These are phyloP conservation scores for Leucocoprinus leucothites DNA, from an alignment of 768 basidiomycete genomes.

Conservation along the genomic window DNA sequence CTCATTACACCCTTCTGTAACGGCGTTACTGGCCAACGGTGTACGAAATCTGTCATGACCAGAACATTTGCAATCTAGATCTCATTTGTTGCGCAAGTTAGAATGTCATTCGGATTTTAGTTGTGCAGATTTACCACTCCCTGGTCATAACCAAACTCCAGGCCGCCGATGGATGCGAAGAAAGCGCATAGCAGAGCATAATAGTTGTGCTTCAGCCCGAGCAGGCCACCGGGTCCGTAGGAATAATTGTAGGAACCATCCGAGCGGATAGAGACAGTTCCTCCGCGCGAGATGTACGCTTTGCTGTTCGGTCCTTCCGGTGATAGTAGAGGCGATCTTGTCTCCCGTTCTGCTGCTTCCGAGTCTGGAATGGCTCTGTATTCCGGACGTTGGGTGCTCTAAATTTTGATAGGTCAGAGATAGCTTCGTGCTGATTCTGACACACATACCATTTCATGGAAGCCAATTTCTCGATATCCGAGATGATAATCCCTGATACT, in stretches of 20 bases:
- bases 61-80: slow-evolving; percentile 74
- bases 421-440: too few species aligned
- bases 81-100: not conserved
- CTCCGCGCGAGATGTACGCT: slow-evolving; percentile 12
- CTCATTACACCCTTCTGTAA: slow-evolving; percentile 79
- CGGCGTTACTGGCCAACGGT: slow-evolving; percentile 67
- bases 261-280: slow-evolving; percentile 31
- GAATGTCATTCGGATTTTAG: not conserved
- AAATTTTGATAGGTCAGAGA: too few species aligned
- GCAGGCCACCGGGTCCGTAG: slow-evolving; percentile 69
- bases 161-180: slow-evolving; percentile 74
- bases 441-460: too few species aligned
- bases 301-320: not conserved
- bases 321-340: not conserved
- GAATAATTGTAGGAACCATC: slow-evolving; percentile 58
- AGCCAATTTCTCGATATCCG: too few species aligned
- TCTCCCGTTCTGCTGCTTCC: not conserved
- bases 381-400: not conserved
- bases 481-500: too few species aligned
- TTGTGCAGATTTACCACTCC: slow-evolving; percentile 48
- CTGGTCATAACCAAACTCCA: slow-evolving; percentile 83
- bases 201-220: slow-evolving; percentile 61
- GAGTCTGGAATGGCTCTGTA: slow-evolving; percentile 1
- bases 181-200: slow-evolving; percentile 66
- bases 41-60: slow-evolving; percentile 73